A percentile compares a stretch with the other conserved stretches of the same genome.
Evolutionary conservation across 2,329 filamentous ascomycete species (phyloP).

Genomic region (Myriangium duriaei): DNA sequence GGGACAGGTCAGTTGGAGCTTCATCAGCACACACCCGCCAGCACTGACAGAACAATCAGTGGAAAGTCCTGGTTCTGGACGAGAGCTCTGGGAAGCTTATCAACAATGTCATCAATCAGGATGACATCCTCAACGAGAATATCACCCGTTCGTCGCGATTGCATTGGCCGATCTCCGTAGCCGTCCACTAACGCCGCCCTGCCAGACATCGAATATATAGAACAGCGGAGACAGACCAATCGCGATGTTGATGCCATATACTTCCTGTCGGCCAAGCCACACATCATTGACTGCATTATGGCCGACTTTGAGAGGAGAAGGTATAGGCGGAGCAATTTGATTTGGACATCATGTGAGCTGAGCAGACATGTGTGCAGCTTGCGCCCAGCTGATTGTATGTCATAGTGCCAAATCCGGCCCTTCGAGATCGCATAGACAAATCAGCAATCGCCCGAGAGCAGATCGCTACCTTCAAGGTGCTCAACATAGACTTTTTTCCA

Average conservation of each 20-base stretch:
- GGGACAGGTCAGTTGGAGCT: conserved; percentile 50
- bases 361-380: not conserved
- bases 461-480: conserved; percentile 66
- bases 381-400: conserved; percentile 10
- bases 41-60: conserved; percentile 42
- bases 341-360: conserved; percentile 63
- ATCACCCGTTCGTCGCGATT: conserved; percentile 69
- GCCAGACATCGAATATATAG: conserved; percentile 85
- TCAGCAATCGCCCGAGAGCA: conserved; percentile 56
- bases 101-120: conserved; percentile 82
- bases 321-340: conserved; percentile 66
- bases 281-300: conserved; percentile 87
- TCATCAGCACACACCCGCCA: too few species aligned
- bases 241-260: conserved; percentile 92
- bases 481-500: conserved; percentile 82
- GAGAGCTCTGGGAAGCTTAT: conserved; percentile 71
- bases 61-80: conserved; percentile 93
- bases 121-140: conserved; percentile 94
- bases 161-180: too few species aligned
- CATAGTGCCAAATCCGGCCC: conserved; percentile 53
- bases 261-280: conserved; percentile 69
- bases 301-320: conserved; percentile 78
- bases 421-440: conserved; percentile 62
- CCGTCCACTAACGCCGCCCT: too few species aligned
- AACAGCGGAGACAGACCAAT: conserved; percentile 70